Evolutionary conservation across 305 asterid species (phyloP).

Genomic region (Fraxinus sp.): DNA sequence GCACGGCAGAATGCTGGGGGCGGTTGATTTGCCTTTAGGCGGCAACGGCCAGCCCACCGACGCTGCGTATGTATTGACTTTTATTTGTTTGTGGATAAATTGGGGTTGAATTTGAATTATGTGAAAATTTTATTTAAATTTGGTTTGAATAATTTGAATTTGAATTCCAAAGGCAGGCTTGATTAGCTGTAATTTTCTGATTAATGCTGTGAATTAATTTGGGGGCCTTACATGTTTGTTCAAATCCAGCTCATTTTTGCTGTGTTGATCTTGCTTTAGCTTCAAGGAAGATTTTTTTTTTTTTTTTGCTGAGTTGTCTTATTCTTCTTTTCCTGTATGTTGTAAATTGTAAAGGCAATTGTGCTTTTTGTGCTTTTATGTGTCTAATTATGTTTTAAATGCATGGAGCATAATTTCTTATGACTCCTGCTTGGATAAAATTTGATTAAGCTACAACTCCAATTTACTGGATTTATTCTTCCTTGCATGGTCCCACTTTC

Average conservation of each 20-base stretch:
- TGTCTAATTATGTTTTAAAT: background rate
- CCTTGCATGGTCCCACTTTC: background rate
- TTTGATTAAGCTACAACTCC: background rate
- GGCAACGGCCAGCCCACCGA: slow-evolving; percentile 83
- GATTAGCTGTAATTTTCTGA: slow-evolving; percentile 1
- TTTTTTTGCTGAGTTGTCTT: background rate
- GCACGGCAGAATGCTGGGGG: slow-evolving; percentile 79
- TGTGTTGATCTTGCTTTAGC: slow-evolving; percentile 5
- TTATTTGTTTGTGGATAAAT: slow-evolving; percentile 11
- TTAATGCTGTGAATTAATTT: slow-evolving; percentile 12
- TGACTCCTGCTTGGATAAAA: background rate
- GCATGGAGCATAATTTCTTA: background rate
- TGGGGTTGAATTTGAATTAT: slow-evolving; percentile 9
- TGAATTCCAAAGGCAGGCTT: background rate
- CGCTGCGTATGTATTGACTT: slow-evolving; percentile 63
- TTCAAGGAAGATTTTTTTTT: background rate
- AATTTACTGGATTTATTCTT: background rate
- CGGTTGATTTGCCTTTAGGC: slow-evolving; percentile 71
- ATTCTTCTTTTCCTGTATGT: background rate
- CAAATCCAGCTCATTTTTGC: background rate
- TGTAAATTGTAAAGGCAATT: background rate
- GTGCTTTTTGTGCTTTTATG: background rate
- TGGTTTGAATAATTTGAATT: background rate
- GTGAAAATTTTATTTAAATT: background rate
- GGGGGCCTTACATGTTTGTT: slow-evolving; percentile 7